Conservation (phyloP, 345 rosid species). For the Linum lewisii region DNA sequence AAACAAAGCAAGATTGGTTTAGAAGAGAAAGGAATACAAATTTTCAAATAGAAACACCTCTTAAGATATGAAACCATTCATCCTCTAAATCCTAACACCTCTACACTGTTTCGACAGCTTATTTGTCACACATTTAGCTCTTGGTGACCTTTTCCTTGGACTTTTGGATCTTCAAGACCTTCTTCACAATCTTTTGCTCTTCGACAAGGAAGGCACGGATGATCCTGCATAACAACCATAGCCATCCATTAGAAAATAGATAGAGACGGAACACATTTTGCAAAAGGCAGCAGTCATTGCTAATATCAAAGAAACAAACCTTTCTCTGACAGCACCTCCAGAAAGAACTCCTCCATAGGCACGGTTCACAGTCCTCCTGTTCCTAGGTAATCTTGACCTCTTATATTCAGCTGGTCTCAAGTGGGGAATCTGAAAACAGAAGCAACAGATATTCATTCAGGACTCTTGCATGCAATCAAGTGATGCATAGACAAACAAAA, state of each 20-base stretch:
- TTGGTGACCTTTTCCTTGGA: neutral
- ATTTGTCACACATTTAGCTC: too few relatives aligned
- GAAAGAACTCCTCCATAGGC: slow-evolving; percentile 3
- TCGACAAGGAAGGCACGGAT: slow-evolving; percentile 1
- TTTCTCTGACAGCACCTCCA: slow-evolving; percentile 4
- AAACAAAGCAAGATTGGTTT: too few relatives aligned
- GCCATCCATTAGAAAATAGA: neutral
- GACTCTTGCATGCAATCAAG: neutral
- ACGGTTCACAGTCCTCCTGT: neutral
- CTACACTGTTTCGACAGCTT: too few relatives aligned
- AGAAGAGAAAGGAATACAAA: too few relatives aligned
- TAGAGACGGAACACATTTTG: neutral
- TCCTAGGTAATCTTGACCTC: neutral
- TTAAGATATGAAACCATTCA: too few relatives aligned
- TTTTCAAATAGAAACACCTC: too few relatives aligned
- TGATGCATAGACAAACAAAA: neutral
- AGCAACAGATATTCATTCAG: neutral
- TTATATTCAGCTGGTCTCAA: neutral
- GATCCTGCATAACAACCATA: neutral
- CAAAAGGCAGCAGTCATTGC: neutral
- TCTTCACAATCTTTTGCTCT: neutral
- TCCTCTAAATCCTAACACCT: too few relatives aligned
- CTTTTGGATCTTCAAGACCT: neutral
- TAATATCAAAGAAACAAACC: neutral
- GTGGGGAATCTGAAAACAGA: neutral